Conservation (phyloP, 805 yeast species). For the Cyberlindnera mrakii region DNA sequence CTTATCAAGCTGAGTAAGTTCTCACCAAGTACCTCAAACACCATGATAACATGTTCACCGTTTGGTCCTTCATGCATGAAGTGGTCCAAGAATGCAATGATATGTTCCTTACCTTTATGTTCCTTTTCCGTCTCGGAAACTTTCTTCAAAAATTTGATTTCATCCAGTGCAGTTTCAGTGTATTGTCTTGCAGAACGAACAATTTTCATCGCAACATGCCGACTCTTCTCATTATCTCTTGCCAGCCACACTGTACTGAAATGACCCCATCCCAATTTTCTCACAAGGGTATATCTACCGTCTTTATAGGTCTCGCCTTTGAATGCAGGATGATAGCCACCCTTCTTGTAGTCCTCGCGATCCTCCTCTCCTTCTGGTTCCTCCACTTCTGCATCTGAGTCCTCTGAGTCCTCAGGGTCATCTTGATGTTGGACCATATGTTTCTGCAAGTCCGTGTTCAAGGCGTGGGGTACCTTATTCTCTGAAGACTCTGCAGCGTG, state of each 20-base stretch:
- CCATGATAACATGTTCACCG: slow-evolving; percentile 94
- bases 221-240: slow-evolving; percentile 44
- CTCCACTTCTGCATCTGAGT: slow-evolving; percentile 24
- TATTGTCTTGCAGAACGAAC: slow-evolving; percentile 88
- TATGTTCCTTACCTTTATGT: slow-evolving; percentile 79
- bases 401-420: slow-evolving; percentile 15
- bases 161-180: slow-evolving; percentile 92
- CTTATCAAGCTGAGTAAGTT: slow-evolving; percentile 80
- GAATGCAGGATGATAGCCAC: slow-evolving; percentile 94
- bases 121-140: slow-evolving; percentile 54
- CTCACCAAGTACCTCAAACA: slow-evolving; percentile 95
- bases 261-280: slow-evolving; percentile 99
- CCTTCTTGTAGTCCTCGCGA: slow-evolving; percentile 75
- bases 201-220: slow-evolving; percentile 90
- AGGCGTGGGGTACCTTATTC: not conserved
- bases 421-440: not conserved
- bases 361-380: slow-evolving; percentile 74
- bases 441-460: not conserved
- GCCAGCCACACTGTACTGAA: slow-evolving; percentile 96
- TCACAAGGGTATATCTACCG: slow-evolving; percentile 68
- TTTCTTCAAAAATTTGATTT: slow-evolving; percentile 69
- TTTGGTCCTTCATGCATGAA: slow-evolving; percentile 86
- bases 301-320: slow-evolving; percentile 82
- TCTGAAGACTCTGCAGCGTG: slow-evolving; percentile 8
- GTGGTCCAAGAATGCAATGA: slow-evolving; percentile 74